Evolutionary conservation across 1,284 basidiomycete genomes (phyloP).

Genomic region (Leccinum brunneo-olivaceum): DNA sequence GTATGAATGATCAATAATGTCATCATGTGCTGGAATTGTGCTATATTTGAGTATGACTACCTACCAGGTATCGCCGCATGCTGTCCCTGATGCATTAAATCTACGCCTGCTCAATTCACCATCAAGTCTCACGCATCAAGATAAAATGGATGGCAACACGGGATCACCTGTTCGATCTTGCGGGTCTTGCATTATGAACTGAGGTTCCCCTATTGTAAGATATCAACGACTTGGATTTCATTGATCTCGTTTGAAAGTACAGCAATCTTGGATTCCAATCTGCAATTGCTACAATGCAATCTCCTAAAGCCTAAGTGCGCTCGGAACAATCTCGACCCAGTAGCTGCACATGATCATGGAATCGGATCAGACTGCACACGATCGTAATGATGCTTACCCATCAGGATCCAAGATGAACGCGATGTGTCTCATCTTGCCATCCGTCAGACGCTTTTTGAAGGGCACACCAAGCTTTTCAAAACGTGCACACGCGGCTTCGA

Average conservation of each 20-base stretch:
- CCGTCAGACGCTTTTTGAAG: conserved; percentile 85
- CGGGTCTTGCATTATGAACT: neutral
- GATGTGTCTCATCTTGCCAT: conserved; percentile 82
- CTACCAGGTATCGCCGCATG: neutral
- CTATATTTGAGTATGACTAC: neutral
- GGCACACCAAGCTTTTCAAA: conserved; percentile 78
- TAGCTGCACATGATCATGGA: conserved; percentile 18
- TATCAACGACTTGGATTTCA: conserved; percentile 4
- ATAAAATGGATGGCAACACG: neutral
- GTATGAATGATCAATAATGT: too few species aligned
- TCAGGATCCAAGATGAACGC: conserved; percentile 90
- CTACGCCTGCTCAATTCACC: neutral
- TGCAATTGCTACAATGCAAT: neutral
- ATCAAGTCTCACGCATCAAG: neutral
- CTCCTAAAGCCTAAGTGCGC: conserved; percentile 10
- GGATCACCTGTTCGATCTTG: neutral
- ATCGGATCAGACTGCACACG: neutral
- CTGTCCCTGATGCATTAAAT: neutral
- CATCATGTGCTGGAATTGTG: neutral
- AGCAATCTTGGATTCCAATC: neutral
- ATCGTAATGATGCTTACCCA: conserved; percentile 41
- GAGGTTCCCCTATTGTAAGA: neutral
- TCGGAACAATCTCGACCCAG: conserved; percentile 31
- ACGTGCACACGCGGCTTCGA: conserved; percentile 78
- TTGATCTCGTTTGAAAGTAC: conserved; percentile 1